A percentile compares a stretch with the other conserved stretches of the same genome.
phyloP scores from a whole-genome alignment of 768 basidiomycete species.

The Pholiota conissans region DNA sequence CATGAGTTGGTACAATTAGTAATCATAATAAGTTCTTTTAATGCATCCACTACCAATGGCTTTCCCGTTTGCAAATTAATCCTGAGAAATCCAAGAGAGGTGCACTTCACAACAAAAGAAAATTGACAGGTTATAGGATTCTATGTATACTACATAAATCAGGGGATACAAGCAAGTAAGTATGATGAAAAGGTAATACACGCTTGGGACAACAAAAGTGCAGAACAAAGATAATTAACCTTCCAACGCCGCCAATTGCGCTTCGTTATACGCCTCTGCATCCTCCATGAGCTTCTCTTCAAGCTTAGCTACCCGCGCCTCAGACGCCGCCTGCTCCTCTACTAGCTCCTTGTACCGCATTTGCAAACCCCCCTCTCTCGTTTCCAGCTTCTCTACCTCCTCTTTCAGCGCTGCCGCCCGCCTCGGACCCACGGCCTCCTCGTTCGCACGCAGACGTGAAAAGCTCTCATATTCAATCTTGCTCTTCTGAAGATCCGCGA shows the following conservation, averaged over 20 bases:
- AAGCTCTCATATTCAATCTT: slow-evolving; percentile 82
- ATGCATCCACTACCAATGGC: too few species aligned
- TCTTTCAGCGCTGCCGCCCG: slow-evolving; percentile 78
- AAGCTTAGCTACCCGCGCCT: slow-evolving; percentile 55
- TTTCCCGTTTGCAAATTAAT: too few species aligned
- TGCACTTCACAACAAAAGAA: too few species aligned
- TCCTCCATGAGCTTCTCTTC: slow-evolving; percentile 89
- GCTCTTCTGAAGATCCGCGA: slow-evolving; percentile 66
- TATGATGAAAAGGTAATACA: neutral
- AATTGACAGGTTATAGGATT: neutral
- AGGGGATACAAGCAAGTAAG: neutral
- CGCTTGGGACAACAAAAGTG: neutral
- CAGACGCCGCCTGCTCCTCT: slow-evolving; percentile 61
- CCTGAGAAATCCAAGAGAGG: too few species aligned
- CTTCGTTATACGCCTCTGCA: slow-evolving; percentile 81
- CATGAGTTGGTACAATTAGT: neutral
- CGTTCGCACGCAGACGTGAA: slow-evolving; percentile 65
- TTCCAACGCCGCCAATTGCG: slow-evolving; percentile 67
- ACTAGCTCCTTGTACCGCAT: slow-evolving; percentile 82
- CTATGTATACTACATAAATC: neutral
- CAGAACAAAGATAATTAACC: slow-evolving; percentile 17
- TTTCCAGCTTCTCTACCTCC: slow-evolving; percentile 81
- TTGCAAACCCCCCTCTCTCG: slow-evolving; percentile 78
- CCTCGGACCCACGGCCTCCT: slow-evolving; percentile 74
- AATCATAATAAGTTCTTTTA: too few species aligned